Conservation (phyloP, 352 stramenopile genomes). For the Phytophthora chlamydospora region DNA sequence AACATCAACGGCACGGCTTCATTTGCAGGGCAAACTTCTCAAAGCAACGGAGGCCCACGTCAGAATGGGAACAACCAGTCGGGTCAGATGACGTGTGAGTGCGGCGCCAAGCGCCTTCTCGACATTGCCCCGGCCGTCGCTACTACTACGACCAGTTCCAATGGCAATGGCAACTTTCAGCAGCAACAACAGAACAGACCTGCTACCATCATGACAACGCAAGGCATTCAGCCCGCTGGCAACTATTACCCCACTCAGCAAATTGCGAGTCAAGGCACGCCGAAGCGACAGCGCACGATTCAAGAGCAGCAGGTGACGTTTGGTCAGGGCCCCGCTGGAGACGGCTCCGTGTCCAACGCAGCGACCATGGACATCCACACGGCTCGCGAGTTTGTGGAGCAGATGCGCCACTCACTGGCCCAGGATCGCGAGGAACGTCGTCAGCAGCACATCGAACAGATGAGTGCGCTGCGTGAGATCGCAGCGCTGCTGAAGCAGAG, state of each 20-base stretch:
- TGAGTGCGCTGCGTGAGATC: conserved; percentile 56
- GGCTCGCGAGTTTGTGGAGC: conserved; percentile 28
- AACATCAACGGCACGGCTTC: conserved; percentile 1
- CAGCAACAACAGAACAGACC: conserved; percentile 8
- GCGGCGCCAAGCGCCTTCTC: conserved; percentile 28
- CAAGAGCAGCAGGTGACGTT: conserved; percentile 21
- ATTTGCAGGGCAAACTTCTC: not conserved
- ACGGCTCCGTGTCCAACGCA: conserved; percentile 4
- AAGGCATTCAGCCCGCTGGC: conserved; percentile 6
- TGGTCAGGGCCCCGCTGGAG: conserved; percentile 3
- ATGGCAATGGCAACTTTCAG: conserved; percentile 8
- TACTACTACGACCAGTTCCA: not conserved
- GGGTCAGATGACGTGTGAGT: conserved; percentile 29
- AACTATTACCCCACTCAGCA: conserved; percentile 19
- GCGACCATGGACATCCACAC: conserved; percentile 15
- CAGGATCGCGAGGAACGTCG: conserved; percentile 53
- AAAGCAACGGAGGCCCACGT: not conserved
- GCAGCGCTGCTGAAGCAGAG: conserved; percentile 35
- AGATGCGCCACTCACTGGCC: conserved; percentile 42
- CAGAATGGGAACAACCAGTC: conserved; percentile 10
- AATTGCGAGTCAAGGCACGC: conserved; percentile 16
- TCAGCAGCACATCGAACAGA: conserved; percentile 64
- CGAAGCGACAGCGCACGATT: conserved; percentile 28
- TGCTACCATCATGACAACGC: conserved; percentile 3
- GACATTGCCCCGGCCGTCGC: conserved; percentile 7